Evolutionary conservation across 768 basidiomycete genomes (phyloP), one percentile per base, ranked within the genome.

Genomic region (Pleurotus eryngii): DNA sequence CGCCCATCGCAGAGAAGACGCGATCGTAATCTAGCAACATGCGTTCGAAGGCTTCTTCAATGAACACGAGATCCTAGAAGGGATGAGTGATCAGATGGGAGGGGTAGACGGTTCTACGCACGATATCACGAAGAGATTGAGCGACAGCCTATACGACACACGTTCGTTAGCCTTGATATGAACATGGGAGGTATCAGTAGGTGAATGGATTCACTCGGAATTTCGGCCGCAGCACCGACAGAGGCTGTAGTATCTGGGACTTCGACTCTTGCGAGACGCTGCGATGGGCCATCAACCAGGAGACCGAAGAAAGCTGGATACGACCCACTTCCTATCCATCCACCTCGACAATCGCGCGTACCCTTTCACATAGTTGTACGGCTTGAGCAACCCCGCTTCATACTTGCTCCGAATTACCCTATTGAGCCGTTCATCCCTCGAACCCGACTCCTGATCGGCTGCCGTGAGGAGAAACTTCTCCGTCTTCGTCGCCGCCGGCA

Each of bases 11-110:
- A 53, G 88, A 87, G 72, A 93, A 92, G 12, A 91, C 93, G 20
- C 95, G 88, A 68, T 98, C 96, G 60, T 98, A 98, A 67, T 97
- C 95, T 18, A 98, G 83, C 57, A 99, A 78, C 59, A 98, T 79
- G 1, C 95, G 89, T 69, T 99, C 96, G 65, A 98, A 98, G 0
- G 91, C 95, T 72, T 98, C 96, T 70, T 98, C 96, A 64, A 99
- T 95, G 70, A 97, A 96, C 11, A 98, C 91, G 24, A 97, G 81
- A 70, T 99, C 96, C 88, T 89, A 61, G 14, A 38, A 37, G 22
- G 9, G 49, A 49, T 49, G 38, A 20, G 37, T 47, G 35, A 55
- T n/a, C 14, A 39, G 22, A 49, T 30, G 53, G 56, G 49, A 56
- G 37, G 26, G 6, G 18, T 50, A 26, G 14, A 6, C 14, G 22